A percentile compares a stretch with the other conserved stretches of the same genome.
phyloP scores from a whole-genome alignment of 176 grass and related monocot species.

The Luzula sylvatica region DNA sequence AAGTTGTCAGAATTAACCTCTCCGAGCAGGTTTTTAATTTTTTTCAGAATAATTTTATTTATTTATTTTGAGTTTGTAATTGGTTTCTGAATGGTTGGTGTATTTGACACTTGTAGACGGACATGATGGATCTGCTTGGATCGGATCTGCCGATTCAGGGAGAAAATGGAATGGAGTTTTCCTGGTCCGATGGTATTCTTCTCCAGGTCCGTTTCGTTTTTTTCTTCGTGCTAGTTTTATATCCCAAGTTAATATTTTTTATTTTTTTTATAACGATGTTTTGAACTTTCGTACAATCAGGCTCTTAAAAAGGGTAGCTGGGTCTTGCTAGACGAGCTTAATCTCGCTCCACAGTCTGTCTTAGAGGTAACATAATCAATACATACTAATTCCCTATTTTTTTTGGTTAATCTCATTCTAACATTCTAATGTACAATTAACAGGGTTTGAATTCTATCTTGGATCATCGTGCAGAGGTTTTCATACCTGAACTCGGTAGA shows the following conservation, averaged over 20 bases:
- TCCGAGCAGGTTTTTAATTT: slow-evolving; percentile 55
- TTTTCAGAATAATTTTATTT: background rate
- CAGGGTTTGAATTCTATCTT: slow-evolving; percentile 88
- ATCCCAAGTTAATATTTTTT: background rate
- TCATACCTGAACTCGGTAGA: slow-evolving; percentile 79
- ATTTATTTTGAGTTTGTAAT: background rate
- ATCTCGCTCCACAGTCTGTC: slow-evolving; percentile 94
- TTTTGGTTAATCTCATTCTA: background rate
- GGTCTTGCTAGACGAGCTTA: slow-evolving; percentile 97
- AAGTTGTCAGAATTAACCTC: slow-evolving; percentile 84
- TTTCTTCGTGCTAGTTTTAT: slow-evolving; percentile 5
- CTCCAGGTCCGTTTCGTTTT: slow-evolving; percentile 35
- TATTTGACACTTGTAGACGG: slow-evolving; percentile 33
- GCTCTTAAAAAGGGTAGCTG: slow-evolving; percentile 90
- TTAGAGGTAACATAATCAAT: slow-evolving; percentile 32
- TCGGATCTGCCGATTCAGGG: slow-evolving; percentile 81
- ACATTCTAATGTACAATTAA: background rate
- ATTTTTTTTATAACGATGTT: background rate
- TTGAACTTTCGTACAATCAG: slow-evolving; percentile 22
- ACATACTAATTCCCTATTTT: background rate
- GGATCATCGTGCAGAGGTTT: slow-evolving; percentile 93
- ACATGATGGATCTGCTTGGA: slow-evolving; percentile 98
- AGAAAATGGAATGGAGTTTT: slow-evolving; percentile 70
- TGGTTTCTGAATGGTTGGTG: background rate
- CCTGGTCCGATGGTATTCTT: slow-evolving; percentile 97